Base-by-base conservation (phyloP, 176 grass and related monocot species). In the Areca catechu region DNA sequence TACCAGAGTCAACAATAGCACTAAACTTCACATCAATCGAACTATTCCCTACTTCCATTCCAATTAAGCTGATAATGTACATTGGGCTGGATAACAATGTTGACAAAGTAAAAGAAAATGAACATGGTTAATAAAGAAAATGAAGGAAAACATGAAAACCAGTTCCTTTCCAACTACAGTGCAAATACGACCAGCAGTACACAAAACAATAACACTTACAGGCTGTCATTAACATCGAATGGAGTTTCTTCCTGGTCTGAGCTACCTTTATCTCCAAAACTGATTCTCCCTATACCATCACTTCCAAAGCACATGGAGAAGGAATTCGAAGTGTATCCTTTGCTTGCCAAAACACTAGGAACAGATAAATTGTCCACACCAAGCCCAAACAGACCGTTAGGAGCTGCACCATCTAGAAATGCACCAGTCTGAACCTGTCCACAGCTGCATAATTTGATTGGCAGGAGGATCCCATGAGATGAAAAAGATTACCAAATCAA, bases 291-390 rank as follows among this genome's bases (percentile, higher is more conserved):
- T 48, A 14, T 0, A 29, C 90, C 90, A 59, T 86, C 54, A 2
- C 0, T 0, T 56, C 85, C 70, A 58, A 95, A 95, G 79, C 90
- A 95, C 85, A 95, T 89, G 18, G 90, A 89, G 61, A 95, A 95
- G 64, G 82, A 83, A 60, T 95, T 57, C 5, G 82, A 68, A 5
- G 77, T 57, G 66, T 78, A 20, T 16, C 79, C 79, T 4, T 17
- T 48, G 48, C 16, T 10, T 25, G 70, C 62, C 21, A 95, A 72
- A 29, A 71, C 52, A 54, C 73, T 83, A 1, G 90, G 85, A 58
- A 95, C 79, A 4, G 90, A 83, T 9, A 78, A 65, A 2, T 73
- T 83, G 15, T 57, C 74, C 53, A 75, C 57, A n/a, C 90, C 90
- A 9, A 95, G 82, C 9, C 90, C 90, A 15, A 95, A 49, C 17